Conservation (phyloP, 805 yeast genomes). For the Candida peoriensis region DNA sequence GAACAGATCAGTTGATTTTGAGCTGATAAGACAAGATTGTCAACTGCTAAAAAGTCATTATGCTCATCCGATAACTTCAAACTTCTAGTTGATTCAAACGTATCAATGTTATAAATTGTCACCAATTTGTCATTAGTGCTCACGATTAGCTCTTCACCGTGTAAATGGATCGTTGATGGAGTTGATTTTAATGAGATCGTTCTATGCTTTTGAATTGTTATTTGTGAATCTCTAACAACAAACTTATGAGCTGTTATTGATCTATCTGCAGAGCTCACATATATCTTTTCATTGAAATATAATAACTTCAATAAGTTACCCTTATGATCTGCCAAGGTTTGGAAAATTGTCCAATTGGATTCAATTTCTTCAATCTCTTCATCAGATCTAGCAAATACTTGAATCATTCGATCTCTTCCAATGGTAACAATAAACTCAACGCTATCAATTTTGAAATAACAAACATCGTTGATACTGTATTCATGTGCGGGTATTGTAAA, state of each 20-base stretch:
- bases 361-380: slow-evolving; percentile 16
- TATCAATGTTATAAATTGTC: slow-evolving; percentile 32
- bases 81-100: slow-evolving; percentile 29
- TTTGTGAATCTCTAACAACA: slow-evolving; percentile 19
- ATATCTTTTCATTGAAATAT: slow-evolving; percentile 28
- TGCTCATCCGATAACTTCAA: slow-evolving; percentile 39
- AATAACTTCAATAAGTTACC: slow-evolving; percentile 43
- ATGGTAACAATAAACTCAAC: slow-evolving; percentile 37
- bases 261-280: slow-evolving; percentile 58
- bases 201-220: slow-evolving; percentile 33
- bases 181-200: slow-evolving; percentile 46
- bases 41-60: slow-evolving; percentile 40
- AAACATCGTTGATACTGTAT: slow-evolving; percentile 43
- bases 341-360: slow-evolving; percentile 45
- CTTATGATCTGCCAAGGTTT: slow-evolving; percentile 56
- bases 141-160: slow-evolving; percentile 37
- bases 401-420: slow-evolving; percentile 62
- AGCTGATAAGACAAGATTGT: slow-evolving; percentile 33
- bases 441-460: slow-evolving; percentile 27
- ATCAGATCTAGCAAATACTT: slow-evolving; percentile 34
- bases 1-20: slow-evolving; percentile 34
- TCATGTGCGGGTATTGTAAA: slow-evolving; percentile 43
- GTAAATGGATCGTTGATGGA: slow-evolving; percentile 38
- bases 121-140: slow-evolving; percentile 49
- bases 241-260: slow-evolving; percentile 49